A percentile compares a stretch with the other conserved stretches of the same genome.
Evolutionary conservation across 1,139 yeast species (phyloP).

Genomic region (Suhomyces anneliseae): DNA sequence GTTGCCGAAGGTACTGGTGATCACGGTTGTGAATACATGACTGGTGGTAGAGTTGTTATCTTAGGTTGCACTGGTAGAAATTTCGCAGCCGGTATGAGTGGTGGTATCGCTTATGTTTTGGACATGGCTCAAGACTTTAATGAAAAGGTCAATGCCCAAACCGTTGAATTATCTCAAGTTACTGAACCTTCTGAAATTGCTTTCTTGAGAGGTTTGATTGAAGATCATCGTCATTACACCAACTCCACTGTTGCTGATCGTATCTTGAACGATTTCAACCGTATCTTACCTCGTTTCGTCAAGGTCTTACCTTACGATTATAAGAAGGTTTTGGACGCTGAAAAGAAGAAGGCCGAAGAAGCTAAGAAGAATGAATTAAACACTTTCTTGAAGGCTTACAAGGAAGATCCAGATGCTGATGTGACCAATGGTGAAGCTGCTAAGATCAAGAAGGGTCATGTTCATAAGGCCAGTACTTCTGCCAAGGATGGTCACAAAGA

Average conservation of each 20-base stretch:
- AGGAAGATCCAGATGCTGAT: conserved; percentile 81
- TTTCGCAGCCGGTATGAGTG: conserved; percentile 99
- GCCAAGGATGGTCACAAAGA: conserved; percentile 52
- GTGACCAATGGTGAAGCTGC: conserved; percentile 83
- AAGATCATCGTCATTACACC: conserved; percentile 94
- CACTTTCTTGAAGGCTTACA: conserved; percentile 62
- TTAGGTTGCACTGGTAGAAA: conserved; percentile 90
- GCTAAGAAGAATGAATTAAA: conserved; percentile 63
- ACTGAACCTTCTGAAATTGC: conserved; percentile 93
- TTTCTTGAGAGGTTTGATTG: conserved; percentile 87
- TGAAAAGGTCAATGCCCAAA: conserved; percentile 76
- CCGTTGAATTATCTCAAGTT: conserved; percentile 76
- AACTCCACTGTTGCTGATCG: conserved; percentile 87
- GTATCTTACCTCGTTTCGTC: conserved; percentile 84
- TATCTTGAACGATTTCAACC: conserved; percentile 80
- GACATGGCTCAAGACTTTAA: conserved; percentile 93
- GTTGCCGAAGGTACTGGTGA: conserved; percentile 98
- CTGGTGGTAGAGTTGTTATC: conserved; percentile 96
- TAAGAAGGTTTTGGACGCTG: conserved; percentile 83
- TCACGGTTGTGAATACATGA: conserved; percentile 99
- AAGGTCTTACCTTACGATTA: conserved; percentile 92
- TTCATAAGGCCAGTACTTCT: conserved; percentile 25
- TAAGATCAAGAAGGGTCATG: conserved; percentile 50
- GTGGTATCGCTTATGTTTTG: conserved; percentile 96
- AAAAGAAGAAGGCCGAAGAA: conserved; percentile 65